Evolutionary conservation across 176 grass and related monocot species (phyloP), one percentile per base, ranked within the genome.

Genomic region (Triticum timopheevii): DNA sequence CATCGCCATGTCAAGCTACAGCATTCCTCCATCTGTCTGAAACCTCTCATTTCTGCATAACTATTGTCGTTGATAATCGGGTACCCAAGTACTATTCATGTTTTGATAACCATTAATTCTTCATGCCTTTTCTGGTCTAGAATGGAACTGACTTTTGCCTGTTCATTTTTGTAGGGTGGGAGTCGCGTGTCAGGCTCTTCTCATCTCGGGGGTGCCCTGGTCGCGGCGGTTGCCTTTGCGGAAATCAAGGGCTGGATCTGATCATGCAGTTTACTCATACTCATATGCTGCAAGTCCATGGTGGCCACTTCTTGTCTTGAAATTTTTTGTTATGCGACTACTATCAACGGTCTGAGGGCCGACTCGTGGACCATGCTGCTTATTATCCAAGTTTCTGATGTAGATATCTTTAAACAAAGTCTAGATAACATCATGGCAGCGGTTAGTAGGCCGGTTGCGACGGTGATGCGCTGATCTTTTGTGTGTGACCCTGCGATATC

Each of bases 141-240:
- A 79, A 16, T 16, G 13, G 4, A 36, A 38, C 65, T 73, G 45
- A 61, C 56, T 42, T 75, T 67, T 36, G 62, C 6, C 34, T 36
- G 30, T 87, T 52, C 27, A 11, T 71, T 68, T 80, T 87, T 31
- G 40, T 71, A 95, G 93, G 87, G 90, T 16, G 84, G 86, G 39
- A 67, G 83, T 10, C 45, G 62, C 10, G 86, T 91, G n/a, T 89
- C 93, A 80, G 88, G 92, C 68, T 82, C 73, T 62, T 82, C 93
- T 83, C 92, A 92, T 84, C 82, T 98, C 40, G 96, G 96, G 47
- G 93, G 93, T 80, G 92, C 92, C 1, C 44, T 94, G 3, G 84
- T 92, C 13, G 92, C 86, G 42, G 79, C 84, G 16, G 40, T 94
- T 59, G 42, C 59, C 63, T 94, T 87, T 34, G 82, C 96, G 74